Base-by-base conservation (phyloP, 176 grass and related monocot genomes). In the Eleusine indica region DNA sequence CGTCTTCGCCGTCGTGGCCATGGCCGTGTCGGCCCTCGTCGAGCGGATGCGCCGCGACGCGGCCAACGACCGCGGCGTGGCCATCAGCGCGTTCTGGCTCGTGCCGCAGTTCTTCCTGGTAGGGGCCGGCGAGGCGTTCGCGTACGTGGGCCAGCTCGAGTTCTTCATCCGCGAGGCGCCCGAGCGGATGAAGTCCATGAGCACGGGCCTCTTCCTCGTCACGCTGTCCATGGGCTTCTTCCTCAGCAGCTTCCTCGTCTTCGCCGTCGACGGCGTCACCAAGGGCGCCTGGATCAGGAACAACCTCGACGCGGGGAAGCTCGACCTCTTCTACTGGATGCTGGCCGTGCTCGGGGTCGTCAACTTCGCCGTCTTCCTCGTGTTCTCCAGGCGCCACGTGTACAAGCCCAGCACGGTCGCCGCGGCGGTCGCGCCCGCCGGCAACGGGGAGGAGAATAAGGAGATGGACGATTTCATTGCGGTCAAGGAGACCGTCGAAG, bases 91-190 rank as follows among this genome's bases (percentile, higher is more conserved):
- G 0, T 86, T 96, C 68, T 93, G 94, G 94, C 86, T 90, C 16
- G 90, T 96, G 70, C 91, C 94, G 29, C 94, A 93, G 88, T 93
- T 86, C 85, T 90, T 91, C 71, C 83, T 96, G 0, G 87, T 93
- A 0, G 94, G 94, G 22, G 90, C 83, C 41, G 90, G 89, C 17
- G 94, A 96, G 88, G 94, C 86, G 3, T 96, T 96, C 53, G 86
- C 87, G 17, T 91, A 96, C 74, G 94, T 96, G 63, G 93, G 90
- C 5, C 94, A 96, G 77, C 83, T 91, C 3, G 94, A 96, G 71
- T 96, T 93, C 86, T 96, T 96, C 82, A 91, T 90, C 72, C 78
- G 82, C 16, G 85, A 96, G 86, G 91, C 88, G 43, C 94, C 94
- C 0, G 91, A 91, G 75, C 32, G 88, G 69, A 86, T 93, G 88